Percentiles rank a stretch among this genome's conserved stretches.
phyloP scores from a whole-genome alignment of 306 rosid genomes.

The Cicer arietinum region DNA sequence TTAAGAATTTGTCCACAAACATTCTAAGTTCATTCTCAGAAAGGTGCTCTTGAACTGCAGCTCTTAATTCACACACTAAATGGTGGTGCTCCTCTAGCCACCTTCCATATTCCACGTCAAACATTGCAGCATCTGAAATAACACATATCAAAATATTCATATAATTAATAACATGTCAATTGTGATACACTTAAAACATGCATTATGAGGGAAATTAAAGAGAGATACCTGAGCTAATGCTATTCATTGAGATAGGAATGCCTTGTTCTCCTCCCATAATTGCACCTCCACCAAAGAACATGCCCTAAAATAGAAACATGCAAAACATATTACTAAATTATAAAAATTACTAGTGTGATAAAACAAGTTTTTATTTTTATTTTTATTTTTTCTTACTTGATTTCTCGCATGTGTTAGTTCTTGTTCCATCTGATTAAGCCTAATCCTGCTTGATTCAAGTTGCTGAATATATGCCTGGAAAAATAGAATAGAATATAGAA shows the following conservation, averaged over 20 bases:
- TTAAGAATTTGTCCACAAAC: slow-evolving; percentile 72
- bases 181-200: not conserved
- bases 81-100: slow-evolving; percentile 93
- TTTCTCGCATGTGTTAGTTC: slow-evolving; percentile 83
- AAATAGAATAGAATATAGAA: not conserved
- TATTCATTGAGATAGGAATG: slow-evolving; percentile 61
- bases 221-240: slow-evolving; percentile 67
- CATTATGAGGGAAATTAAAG: not conserved
- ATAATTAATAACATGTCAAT: not conserved
- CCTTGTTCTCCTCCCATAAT: slow-evolving; percentile 81
- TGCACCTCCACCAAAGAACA: slow-evolving; percentile 69
- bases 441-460: slow-evolving; percentile 90
- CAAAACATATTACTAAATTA: slow-evolving; percentile 10
- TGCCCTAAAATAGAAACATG: slow-evolving; percentile 61
- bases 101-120: slow-evolving; percentile 81
- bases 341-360: not conserved
- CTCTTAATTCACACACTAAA: slow-evolving; percentile 78
- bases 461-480: slow-evolving; percentile 94
- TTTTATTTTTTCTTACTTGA: slow-evolving; percentile 56
- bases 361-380: too few relatives aligned
- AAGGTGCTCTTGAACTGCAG: slow-evolving; percentile 82
- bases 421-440: slow-evolving; percentile 93
- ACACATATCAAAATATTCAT: not conserved
- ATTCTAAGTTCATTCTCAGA: slow-evolving; percentile 79
- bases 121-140: slow-evolving; percentile 72